These are phyloP conservation scores for Leccinum imitatum DNA, from an alignment of 768 basidiomycete species.

Conservation along the genomic window DNA sequence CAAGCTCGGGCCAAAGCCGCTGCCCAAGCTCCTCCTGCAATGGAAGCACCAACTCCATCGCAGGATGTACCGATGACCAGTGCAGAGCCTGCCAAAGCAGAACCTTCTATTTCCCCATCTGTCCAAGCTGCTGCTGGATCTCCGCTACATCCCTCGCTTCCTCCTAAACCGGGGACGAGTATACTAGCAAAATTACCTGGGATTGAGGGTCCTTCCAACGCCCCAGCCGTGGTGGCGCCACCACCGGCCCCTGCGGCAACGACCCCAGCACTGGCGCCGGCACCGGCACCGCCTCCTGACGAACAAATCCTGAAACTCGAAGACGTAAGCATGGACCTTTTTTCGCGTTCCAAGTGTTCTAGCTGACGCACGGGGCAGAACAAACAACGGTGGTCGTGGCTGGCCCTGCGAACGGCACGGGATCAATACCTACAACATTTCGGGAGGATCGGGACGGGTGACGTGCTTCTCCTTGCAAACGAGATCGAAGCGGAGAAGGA, in stretches of 20 bases:
- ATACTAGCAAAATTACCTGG: conserved; percentile 33
- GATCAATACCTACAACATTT: conserved; percentile 75
- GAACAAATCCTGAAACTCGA: conserved; percentile 57
- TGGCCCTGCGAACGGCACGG: conserved; percentile 74
- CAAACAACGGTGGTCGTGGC: conserved; percentile 78
- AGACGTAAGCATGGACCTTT: conserved; percentile 44
- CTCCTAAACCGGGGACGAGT: conserved; percentile 61
- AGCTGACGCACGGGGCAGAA: conserved; percentile 45
- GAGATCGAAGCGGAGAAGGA: conserved; percentile 39
- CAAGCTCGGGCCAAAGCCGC: conserved; percentile 44
- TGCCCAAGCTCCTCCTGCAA: conserved; percentile 17
- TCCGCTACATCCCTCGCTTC: conserved; percentile 66
- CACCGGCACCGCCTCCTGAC: conserved; percentile 38
- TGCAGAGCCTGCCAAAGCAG: conserved; percentile 24
- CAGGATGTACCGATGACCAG: conserved; percentile 17
- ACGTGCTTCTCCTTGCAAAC: conserved; percentile 50
- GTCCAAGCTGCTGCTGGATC: conserved; percentile 32
- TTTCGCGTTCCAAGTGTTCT: background rate
- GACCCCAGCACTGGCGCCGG: conserved; percentile 16
- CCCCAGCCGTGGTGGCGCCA: conserved; percentile 9
- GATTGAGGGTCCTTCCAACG: conserved; percentile 32
- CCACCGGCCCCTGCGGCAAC: conserved; percentile 14
- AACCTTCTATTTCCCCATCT: conserved; percentile 5
- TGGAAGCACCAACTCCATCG: conserved; percentile 17
- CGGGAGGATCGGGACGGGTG: conserved; percentile 78